Evolutionary conservation across 768 basidiomycete genomes (phyloP).

Genomic region (Lentinula boryana): DNA sequence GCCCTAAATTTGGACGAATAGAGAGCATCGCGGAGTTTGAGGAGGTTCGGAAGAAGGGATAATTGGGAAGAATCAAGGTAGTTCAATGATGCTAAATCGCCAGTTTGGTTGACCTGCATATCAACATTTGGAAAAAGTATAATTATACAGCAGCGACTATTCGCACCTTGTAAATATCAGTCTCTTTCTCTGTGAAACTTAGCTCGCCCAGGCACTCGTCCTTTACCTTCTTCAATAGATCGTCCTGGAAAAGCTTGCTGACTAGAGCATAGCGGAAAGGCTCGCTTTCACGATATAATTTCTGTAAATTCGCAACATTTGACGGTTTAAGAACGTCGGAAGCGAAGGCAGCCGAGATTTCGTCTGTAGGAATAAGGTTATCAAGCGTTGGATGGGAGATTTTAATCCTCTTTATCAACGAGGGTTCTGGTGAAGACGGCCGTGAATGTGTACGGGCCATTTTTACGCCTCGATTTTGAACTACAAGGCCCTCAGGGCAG

Average conservation of each 20-base stretch:
- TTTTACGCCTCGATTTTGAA: background rate
- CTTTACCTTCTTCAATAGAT: slow-evolving; percentile 72
- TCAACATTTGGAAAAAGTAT: slow-evolving; percentile 2
- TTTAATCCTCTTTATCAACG: slow-evolving; percentile 23
- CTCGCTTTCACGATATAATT: slow-evolving; percentile 46
- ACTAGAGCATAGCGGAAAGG: slow-evolving; percentile 85
- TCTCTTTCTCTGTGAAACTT: slow-evolving; percentile 89
- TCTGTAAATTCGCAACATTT: slow-evolving; percentile 49
- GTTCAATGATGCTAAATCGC: slow-evolving; percentile 89
- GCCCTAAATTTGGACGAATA: slow-evolving; percentile 80
- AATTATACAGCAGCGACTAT: slow-evolving; percentile 2
- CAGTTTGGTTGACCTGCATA: slow-evolving; percentile 88
- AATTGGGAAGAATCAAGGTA: slow-evolving; percentile 78
- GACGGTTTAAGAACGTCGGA: slow-evolving; percentile 50
- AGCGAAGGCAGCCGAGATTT: slow-evolving; percentile 39
- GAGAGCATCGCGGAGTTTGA: slow-evolving; percentile 82
- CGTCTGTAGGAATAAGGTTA: slow-evolving; percentile 12
- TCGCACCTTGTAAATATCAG: slow-evolving; percentile 92
- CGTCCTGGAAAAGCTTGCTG: slow-evolving; percentile 78
- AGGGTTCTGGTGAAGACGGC: slow-evolving; percentile 33
- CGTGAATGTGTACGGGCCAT: slow-evolving; percentile 46
- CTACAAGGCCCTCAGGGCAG: background rate
- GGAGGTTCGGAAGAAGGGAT: slow-evolving; percentile 72
- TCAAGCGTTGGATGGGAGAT: slow-evolving; percentile 16
- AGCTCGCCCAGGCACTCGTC: slow-evolving; percentile 78